phyloP scores from a whole-genome alignment of 371 early-diverging fungal genomes.

The Capillidium rhysosporum region DNA sequence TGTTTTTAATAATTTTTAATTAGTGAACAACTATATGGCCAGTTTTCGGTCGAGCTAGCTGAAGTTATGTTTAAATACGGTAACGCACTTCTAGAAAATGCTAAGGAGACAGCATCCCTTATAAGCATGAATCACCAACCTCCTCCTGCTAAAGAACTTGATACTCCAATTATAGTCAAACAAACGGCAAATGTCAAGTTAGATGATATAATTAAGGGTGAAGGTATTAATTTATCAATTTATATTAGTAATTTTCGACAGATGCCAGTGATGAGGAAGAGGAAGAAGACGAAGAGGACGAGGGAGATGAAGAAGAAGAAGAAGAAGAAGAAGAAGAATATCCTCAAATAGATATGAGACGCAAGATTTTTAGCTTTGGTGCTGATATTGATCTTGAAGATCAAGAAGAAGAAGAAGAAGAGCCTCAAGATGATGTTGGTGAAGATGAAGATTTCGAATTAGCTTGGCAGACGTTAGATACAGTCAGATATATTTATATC shows the following conservation, averaged over 20 bases:
- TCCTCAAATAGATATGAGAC: slow-evolving; percentile 11
- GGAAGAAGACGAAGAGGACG: slow-evolving; percentile 25
- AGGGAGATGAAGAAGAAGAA: slow-evolving; percentile 16
- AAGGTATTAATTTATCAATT: no score
- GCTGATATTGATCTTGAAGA: slow-evolving; percentile 4
- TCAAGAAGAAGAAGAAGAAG: background rate
- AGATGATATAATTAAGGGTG: no score
- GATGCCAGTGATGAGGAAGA: slow-evolving; percentile 13
- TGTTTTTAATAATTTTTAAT: background rate
- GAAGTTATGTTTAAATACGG: slow-evolving; percentile 62
- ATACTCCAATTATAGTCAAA: no score
- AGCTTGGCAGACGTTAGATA: slow-evolving; percentile 73
- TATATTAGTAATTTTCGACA: slow-evolving; percentile 12
- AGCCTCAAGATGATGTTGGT: slow-evolving; percentile 17
- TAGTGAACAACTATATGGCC: slow-evolving; percentile 47
- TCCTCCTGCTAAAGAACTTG: no score
- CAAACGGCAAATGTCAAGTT: no score
- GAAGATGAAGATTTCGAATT: slow-evolving; percentile 55
- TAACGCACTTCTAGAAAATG: slow-evolving; percentile 46
- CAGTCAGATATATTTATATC: slow-evolving; percentile 59
- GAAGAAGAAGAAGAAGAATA: slow-evolving; percentile 21
- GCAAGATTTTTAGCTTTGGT: slow-evolving; percentile 8
- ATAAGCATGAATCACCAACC: slow-evolving; percentile 8
- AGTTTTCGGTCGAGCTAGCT: slow-evolving; percentile 43
- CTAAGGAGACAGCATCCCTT: slow-evolving; percentile 48